phyloP scores from a whole-genome alignment of 164 flowering plant genomes.

The Chimonanthus salicifolius region DNA sequence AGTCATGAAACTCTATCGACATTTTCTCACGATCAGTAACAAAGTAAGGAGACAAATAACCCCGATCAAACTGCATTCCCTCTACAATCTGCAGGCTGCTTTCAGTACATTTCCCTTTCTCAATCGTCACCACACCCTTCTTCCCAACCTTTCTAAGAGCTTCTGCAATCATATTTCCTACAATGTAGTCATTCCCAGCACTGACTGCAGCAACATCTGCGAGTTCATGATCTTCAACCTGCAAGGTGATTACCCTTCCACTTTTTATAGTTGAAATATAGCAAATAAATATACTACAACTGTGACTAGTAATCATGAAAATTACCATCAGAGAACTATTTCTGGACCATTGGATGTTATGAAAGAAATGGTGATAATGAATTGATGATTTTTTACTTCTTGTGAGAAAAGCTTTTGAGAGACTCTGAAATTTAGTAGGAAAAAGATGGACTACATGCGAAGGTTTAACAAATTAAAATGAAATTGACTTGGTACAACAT shows the following conservation, averaged over 20 bases:
- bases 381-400: too few species aligned
- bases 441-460: too few species aligned
- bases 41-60: slow-evolving; percentile 83
- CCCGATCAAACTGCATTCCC: slow-evolving; percentile 95
- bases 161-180: slow-evolving; percentile 83
- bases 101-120: slow-evolving; percentile 58
- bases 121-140: slow-evolving; percentile 64
- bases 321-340: not conserved
- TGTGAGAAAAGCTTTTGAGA: too few species aligned
- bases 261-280: not conserved
- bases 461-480: too few species aligned
- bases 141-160: slow-evolving; percentile 72
- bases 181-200: slow-evolving; percentile 77
- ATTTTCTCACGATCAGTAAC: slow-evolving; percentile 65
- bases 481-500: too few species aligned
- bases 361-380: not conserved
- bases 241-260: slow-evolving; percentile 14
- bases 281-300: not conserved
- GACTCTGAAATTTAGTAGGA: too few species aligned
- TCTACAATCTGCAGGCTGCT: slow-evolving; percentile 60
- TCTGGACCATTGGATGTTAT: not conserved
- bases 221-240: slow-evolving; percentile 87
- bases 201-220: slow-evolving; percentile 85
- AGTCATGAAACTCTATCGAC: slow-evolving; percentile 58
- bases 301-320: not conserved